Evolutionary conservation across 2,329 filamentous ascomycete species (phyloP).

Genomic region (Trematosphaeria pertusa): DNA sequence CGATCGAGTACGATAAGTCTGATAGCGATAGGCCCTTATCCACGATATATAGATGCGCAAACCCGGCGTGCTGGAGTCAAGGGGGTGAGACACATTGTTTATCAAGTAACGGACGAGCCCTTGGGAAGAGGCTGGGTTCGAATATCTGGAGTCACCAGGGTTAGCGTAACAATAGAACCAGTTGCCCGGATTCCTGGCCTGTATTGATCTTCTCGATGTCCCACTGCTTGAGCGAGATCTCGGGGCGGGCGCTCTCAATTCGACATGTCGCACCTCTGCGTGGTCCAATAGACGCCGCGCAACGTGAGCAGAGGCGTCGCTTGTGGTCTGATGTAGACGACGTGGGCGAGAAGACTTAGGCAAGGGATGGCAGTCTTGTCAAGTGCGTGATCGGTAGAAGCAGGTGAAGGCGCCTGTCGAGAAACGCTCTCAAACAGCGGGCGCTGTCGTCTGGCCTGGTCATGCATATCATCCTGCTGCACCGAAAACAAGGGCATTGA

Average conservation of each 20-base stretch:
- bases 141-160: slow-evolving; percentile 29
- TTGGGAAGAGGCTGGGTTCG: slow-evolving; percentile 30
- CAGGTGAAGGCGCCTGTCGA: slow-evolving; percentile 31
- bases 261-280: slow-evolving; percentile 18
- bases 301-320: slow-evolving; percentile 25
- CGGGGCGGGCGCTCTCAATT: slow-evolving; percentile 23
- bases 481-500: slow-evolving; percentile 18
- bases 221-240: slow-evolving; percentile 31
- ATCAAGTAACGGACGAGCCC: slow-evolving; percentile 25
- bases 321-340: slow-evolving; percentile 25
- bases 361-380: slow-evolving; percentile 43
- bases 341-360: slow-evolving; percentile 37
- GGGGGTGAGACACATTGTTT: slow-evolving; percentile 46
- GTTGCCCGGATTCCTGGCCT: slow-evolving; percentile 34
- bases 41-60: slow-evolving; percentile 43
- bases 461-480: slow-evolving; percentile 34
- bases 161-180: slow-evolving; percentile 41
- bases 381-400: slow-evolving; percentile 26
- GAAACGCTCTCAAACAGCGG: slow-evolving; percentile 38
- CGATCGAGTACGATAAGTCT: slow-evolving; percentile 29
- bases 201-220: slow-evolving; percentile 31
- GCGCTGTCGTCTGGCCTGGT: slow-evolving; percentile 21
- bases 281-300: slow-evolving; percentile 30
- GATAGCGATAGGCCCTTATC: slow-evolving; percentile 34
- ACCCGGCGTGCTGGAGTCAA: slow-evolving; percentile 29